Evolutionary conservation across 768 basidiomycete species (phyloP).

Genomic region (Mycena belliarum): DNA sequence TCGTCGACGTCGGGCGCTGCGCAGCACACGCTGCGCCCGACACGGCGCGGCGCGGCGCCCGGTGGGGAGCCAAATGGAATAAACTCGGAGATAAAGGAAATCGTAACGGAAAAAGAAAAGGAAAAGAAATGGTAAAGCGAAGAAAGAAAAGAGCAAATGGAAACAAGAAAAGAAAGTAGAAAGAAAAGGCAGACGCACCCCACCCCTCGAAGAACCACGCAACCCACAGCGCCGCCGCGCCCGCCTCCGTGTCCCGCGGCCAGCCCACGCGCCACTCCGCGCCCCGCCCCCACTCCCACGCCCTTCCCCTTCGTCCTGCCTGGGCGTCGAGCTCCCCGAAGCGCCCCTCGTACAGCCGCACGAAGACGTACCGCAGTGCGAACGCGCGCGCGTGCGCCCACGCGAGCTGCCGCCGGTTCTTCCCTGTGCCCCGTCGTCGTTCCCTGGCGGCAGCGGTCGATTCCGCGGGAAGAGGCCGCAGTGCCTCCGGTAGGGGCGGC

Average conservation of each 20-base stretch:
- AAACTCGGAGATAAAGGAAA: background rate
- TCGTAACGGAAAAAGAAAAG: background rate
- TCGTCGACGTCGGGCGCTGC: no score
- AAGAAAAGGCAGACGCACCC: background rate
- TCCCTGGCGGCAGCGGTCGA: background rate
- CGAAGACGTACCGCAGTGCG: background rate
- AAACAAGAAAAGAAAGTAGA: no score
- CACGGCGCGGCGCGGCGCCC: no score
- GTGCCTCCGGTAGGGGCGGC: background rate
- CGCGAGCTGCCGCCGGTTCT: background rate
- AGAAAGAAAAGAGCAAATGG: background rate
- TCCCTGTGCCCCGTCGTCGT: background rate
- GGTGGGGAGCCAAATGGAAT: background rate
- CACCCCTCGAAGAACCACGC: slow-evolving; percentile 12
- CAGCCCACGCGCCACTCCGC: slow-evolving; percentile 4
- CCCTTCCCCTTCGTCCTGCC: no score
- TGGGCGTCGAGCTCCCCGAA: background rate
- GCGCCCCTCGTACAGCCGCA: background rate
- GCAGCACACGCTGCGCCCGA: no score
- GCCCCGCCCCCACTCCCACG: no score
- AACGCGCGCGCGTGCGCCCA: background rate
- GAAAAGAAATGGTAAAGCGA: background rate
- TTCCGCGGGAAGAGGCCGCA: background rate
- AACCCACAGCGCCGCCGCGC: slow-evolving; percentile 14
- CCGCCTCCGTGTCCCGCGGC: slow-evolving; percentile 8